phyloP scores from a whole-genome alignment of 2,329 filamentous ascomycete genomes.

The Phyllosticta citribraziliensis region DNA sequence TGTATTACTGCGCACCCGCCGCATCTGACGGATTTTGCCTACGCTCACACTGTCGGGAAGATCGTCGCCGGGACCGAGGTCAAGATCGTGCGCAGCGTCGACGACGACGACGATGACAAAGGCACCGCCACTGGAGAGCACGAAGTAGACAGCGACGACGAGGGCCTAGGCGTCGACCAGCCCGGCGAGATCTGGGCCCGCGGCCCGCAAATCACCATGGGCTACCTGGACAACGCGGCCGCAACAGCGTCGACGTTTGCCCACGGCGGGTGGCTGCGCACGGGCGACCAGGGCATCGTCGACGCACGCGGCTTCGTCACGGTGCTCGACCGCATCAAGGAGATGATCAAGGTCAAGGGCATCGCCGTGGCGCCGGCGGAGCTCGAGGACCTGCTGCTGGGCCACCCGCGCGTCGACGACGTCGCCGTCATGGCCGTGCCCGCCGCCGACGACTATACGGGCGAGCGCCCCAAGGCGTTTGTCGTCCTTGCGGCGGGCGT shows the following conservation, averaged over 20 bases:
- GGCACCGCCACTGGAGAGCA: too few species aligned
- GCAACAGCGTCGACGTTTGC: constrained; percentile 39
- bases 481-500: constrained; percentile 31
- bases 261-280: constrained; percentile 43
- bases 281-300: constrained; percentile 50
- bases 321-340: constrained; percentile 55
- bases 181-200: too few species aligned
- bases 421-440: constrained; percentile 44
- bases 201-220: constrained; percentile 43
- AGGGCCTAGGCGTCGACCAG: constrained; percentile 32
- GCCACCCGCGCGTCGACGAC: constrained; percentile 47
- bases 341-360: constrained; percentile 60
- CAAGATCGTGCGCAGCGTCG: constrained; percentile 39
- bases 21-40: constrained; percentile 45
- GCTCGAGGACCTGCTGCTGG: constrained; percentile 52
- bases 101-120: constrained; percentile 37
- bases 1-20: constrained; percentile 55
- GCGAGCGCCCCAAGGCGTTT: constrained; percentile 37
- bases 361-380: constrained; percentile 54
- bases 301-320: too few species aligned
- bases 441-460: constrained; percentile 40
- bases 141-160: too few species aligned
- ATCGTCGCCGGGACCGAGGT: constrained; percentile 51
- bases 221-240: constrained; percentile 36
- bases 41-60: constrained; percentile 46